phyloP scores from a whole-genome alignment of 2,329 filamentous ascomycete species.

The Scedosporium minutisporum region DNA sequence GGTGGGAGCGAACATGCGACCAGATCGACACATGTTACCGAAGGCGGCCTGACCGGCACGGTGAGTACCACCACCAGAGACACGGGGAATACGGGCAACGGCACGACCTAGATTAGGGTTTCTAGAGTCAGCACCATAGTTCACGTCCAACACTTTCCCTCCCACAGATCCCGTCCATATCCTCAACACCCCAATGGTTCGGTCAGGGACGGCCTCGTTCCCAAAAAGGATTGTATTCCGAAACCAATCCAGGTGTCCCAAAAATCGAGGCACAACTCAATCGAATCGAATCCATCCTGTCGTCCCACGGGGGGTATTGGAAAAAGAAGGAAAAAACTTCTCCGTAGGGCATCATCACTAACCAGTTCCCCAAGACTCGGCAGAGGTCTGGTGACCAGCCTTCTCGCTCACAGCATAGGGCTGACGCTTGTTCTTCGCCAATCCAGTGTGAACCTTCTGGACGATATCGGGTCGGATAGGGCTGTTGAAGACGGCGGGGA shows the following conservation, averaged over 20 bases:
- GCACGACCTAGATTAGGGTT: conserved; percentile 62
- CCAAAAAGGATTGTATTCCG: too few relatives aligned
- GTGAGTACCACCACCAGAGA: conserved; percentile 99
- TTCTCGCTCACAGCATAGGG: conserved; percentile 99
- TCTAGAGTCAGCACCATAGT: background rate
- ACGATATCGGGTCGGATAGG: conserved; percentile 99
- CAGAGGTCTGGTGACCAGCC: conserved; percentile 99
- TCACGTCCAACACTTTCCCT: background rate
- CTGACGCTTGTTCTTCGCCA: conserved; percentile 99
- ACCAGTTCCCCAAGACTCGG: conserved; percentile 99
- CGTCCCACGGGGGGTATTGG: background rate
- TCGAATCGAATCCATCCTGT: background rate
- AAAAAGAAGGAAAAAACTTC: conserved; percentile 3
- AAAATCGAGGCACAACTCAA: background rate
- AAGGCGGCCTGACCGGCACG: conserved; percentile 99
- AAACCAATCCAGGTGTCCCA: background rate
- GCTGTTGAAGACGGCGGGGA: conserved; percentile 92
- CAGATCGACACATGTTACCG: conserved; percentile 99
- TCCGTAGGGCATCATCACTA: conserved; percentile 31
- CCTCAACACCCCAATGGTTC: background rate
- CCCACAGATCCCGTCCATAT: background rate
- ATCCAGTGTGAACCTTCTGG: conserved; percentile 96
- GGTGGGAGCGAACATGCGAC: conserved; percentile 99
- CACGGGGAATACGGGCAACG: conserved; percentile 99
- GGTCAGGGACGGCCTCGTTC: background rate